These are phyloP conservation scores for Sphaerostilbella broomeana DNA, from an alignment of 2,329 filamentous ascomycete species.

Conservation along the genomic window DNA sequence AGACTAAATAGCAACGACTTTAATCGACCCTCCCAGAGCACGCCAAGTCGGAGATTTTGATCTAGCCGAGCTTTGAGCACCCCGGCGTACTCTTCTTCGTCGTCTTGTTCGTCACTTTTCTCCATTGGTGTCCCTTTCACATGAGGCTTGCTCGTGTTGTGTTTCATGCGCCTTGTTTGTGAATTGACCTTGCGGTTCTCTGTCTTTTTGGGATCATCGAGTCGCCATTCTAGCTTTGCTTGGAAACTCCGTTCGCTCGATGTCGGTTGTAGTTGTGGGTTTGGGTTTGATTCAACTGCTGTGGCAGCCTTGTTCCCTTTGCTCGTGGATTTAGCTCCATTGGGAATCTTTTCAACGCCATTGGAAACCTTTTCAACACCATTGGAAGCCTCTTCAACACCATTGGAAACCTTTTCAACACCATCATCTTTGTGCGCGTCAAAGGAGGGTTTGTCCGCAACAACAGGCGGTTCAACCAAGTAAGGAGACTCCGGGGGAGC, in stretches of 20 bases:
- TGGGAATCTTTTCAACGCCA: constrained; percentile 45
- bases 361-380: constrained; percentile 38
- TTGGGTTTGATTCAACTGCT: neutral
- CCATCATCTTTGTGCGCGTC: neutral
- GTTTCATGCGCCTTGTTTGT: constrained; percentile 17
- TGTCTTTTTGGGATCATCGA: constrained; percentile 35
- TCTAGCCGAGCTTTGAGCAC: constrained; percentile 87
- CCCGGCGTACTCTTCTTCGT: constrained; percentile 66
- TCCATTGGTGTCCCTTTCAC: no score
- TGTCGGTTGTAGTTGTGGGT: no score
- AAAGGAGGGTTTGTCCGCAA: neutral
- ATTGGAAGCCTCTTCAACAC: neutral
- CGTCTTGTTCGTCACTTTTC: no score
- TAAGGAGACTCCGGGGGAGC: neutral
- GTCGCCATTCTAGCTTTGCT: constrained; percentile 47
- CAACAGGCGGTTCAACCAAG: neutral
- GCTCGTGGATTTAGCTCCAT: constrained; percentile 23
- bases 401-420: neutral
- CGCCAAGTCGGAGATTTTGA: constrained; percentile 75
- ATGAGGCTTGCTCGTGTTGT: neutral
- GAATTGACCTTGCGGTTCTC: constrained; percentile 20
- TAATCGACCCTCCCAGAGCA: constrained; percentile 88
- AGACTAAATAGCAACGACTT: constrained; percentile 91
- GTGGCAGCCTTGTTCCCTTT: neutral
- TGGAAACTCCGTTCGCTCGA: constrained; percentile 42